Base-by-base conservation (phyloP, 345 rosid species). In the Noccaea bulbosa region DNA sequence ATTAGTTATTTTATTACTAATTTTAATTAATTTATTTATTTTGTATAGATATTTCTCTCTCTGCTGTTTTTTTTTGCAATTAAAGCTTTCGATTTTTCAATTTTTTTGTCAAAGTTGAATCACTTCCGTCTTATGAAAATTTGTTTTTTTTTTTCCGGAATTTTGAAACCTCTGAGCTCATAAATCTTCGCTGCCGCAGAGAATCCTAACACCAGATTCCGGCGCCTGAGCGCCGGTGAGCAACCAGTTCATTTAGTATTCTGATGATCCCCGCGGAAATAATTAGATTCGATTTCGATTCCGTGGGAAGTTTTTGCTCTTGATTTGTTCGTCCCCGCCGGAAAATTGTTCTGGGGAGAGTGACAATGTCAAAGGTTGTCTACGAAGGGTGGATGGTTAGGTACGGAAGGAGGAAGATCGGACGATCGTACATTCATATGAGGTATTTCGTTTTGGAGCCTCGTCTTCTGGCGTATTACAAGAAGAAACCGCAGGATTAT, bases 311-410 rank as follows among this genome's bases (percentile, higher is more conserved):
- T 11, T 22, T 5, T 11, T 62, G 39, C 47, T 4, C 34, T 41
- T 61, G 35, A n/a, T 33, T 52, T 73, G 50, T 27, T 33, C 8
- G 32, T 53, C 69, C 43, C 32, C 9, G 30, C 30, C 30, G 30
- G 30, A 27, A 4, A 27, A 27, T 27, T 40, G 9, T 44, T 62
- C 52, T 11, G 50, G 39, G 55, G 22, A 27, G 5, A 33, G 49
- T 5, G 38, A 57, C 7, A 66, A 88, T 84, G 92, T 83, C 98
- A 32, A 95, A 92, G 81, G 94, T 88, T 27, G 88, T 92, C 41
- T 95, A 92, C 61, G 98, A 95, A 85, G 99, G 99, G 30, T 95
- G 99, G 99, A 95, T 92, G 99, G 98, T 95, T 74, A 82, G 99
- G 83, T 95, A 90, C 69, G 99, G 99, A 51, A 81, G 99, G 73